A percentile compares a stretch with the other conserved stretches of the same genome.
Evolutionary conservation across 164 flowering plant genomes (phyloP).

Genomic region (Piper longum): DNA sequence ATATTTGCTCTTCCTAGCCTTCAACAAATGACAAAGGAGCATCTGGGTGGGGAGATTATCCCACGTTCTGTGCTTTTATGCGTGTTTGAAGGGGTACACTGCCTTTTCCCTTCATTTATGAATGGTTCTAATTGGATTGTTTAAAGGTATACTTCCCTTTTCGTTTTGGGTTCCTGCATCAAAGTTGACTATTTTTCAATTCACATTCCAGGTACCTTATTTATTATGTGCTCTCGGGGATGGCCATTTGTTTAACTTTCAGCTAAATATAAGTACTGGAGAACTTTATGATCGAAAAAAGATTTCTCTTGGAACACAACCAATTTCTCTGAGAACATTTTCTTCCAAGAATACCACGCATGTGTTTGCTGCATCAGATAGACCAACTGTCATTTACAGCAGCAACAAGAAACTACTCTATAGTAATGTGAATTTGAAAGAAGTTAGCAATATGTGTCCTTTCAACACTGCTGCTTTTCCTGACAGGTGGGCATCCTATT

Average conservation of each 20-base stretch:
- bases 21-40: conserved; percentile 67
- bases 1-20: conserved; percentile 83
- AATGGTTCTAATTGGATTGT: neutral
- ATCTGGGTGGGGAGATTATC: conserved; percentile 89
- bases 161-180: neutral
- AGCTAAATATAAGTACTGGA: conserved; percentile 52
- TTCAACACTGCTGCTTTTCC: conserved; percentile 98
- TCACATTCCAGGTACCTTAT: conserved; percentile 60
- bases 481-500: conserved; percentile 56
- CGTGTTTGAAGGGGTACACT: conserved; percentile 92
- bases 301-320: conserved; percentile 95
- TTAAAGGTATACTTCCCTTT: neutral
- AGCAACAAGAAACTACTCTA: conserved; percentile 92
- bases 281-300: conserved; percentile 79
- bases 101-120: neutral
- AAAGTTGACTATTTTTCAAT: neutral
- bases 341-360: conserved; percentile 86
- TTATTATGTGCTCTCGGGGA: conserved; percentile 98
- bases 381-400: conserved; percentile 96
- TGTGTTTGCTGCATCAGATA: conserved; percentile 96
- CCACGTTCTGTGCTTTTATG: conserved; percentile 98
- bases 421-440: conserved; percentile 93
- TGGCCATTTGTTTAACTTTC: conserved; percentile 81
- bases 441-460: conserved; percentile 98
- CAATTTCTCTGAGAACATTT: conserved; percentile 85